These are phyloP conservation scores for Malus hybrid DNA, from an alignment of 331 rosid genomes.

Conservation along the genomic window DNA sequence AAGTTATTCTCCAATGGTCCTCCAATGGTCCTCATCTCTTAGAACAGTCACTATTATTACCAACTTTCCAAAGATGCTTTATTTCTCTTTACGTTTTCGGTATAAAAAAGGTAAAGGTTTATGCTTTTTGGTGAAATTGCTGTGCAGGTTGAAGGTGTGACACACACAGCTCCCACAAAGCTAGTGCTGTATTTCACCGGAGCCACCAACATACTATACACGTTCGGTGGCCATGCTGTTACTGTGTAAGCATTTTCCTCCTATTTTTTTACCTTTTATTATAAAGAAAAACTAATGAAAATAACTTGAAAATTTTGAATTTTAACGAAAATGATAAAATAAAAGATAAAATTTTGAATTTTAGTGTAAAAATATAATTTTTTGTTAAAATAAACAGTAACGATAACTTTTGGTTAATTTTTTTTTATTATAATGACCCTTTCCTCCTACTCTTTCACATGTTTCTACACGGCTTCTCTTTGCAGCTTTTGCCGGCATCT, in stretches of 20 bases:
- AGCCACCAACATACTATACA: conserved; percentile 93
- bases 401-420: rapidly evolving
- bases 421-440: not conserved
- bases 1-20: too few relatives aligned
- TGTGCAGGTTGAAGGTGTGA: conserved; percentile 52
- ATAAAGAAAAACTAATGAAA: too few relatives aligned
- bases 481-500: conserved; percentile 50
- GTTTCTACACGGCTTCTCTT: conserved; percentile 35
- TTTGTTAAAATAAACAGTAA: rapidly evolving
- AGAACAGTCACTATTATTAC: not conserved
- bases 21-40: not conserved
- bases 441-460: not conserved
- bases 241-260: conserved; percentile 64
- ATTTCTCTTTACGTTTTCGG: not conserved
- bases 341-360: too few relatives aligned
- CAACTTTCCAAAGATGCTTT: not conserved
- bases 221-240: conserved; percentile 98
- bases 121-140: not conserved
- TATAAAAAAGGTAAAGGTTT: not conserved
- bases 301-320: too few relatives aligned
- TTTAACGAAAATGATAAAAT: too few relatives aligned
- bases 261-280: not conserved
- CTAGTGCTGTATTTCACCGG: conserved; percentile 92
- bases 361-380: rapidly evolving
- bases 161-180: conserved; percentile 66